These are phyloP conservation scores for Clavaria fumosa DNA, from an alignment of 768 basidiomycete genomes.

Conservation along the genomic window DNA sequence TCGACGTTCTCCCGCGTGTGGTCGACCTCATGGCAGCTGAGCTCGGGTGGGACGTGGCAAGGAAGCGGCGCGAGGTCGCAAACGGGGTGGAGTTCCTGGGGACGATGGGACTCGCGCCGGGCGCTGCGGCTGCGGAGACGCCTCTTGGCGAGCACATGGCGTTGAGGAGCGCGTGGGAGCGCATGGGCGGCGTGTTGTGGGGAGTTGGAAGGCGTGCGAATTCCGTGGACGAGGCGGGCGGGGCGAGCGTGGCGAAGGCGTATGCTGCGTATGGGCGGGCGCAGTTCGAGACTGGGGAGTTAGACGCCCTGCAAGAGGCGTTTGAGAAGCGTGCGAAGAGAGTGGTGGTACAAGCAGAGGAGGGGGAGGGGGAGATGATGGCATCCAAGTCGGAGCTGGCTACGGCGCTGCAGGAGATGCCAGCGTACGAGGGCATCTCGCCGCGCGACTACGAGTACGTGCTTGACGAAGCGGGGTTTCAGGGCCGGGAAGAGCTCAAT, in stretches of 20 bases:
- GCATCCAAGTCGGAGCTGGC: slow-evolving; percentile 26
- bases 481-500: slow-evolving; percentile 37
- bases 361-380: slow-evolving; percentile 17
- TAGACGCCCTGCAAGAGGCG: slow-evolving; percentile 23
- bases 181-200: slow-evolving; percentile 15
- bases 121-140: slow-evolving; percentile 17
- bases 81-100: slow-evolving; percentile 50
- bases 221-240: slow-evolving; percentile 16
- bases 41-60: slow-evolving; percentile 53
- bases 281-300: slow-evolving; percentile 30
- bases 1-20: slow-evolving; percentile 72
- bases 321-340: slow-evolving; percentile 21
- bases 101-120: slow-evolving; percentile 73
- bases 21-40: slow-evolving; percentile 87
- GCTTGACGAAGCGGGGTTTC: slow-evolving; percentile 59
- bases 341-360: slow-evolving; percentile 5
- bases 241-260: slow-evolving; percentile 7
- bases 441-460: slow-evolving; percentile 60
- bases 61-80: slow-evolving; percentile 43
- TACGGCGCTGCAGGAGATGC: slow-evolving; percentile 28
- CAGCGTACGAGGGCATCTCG: slow-evolving; percentile 45
- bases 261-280: slow-evolving; percentile 23
- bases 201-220: slow-evolving; percentile 28
- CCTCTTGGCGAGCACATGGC: slow-evolving; percentile 16
- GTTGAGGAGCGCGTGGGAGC: slow-evolving; percentile 14